These are phyloP conservation scores for Piper longum DNA, from an alignment of 164 flowering plant species.

Conservation along the genomic window DNA sequence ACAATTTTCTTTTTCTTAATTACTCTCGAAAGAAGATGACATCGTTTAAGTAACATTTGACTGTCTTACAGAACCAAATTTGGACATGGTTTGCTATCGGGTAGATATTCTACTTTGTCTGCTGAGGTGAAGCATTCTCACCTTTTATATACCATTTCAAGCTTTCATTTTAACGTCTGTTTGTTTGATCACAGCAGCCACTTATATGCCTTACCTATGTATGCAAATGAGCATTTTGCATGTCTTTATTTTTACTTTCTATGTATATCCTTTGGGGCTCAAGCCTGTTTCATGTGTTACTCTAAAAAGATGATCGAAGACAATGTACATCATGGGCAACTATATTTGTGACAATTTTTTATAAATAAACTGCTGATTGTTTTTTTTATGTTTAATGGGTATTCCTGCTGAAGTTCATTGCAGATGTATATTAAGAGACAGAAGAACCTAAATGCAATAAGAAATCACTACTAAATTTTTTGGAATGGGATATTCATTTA, in stretches of 20 bases:
- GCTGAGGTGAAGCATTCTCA: slow-evolving; percentile 28
- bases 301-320: slow-evolving; percentile 34
- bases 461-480: too few relatives aligned
- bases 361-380: slow-evolving; percentile 1
- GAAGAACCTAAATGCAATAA: not conserved
- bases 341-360: slow-evolving; percentile 36
- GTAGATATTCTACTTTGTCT: slow-evolving; percentile 68
- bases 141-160: not conserved
- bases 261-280: not conserved
- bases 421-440: not conserved
- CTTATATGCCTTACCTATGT: not conserved
- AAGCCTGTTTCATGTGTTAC: slow-evolving; percentile 4
- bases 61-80: slow-evolving; percentile 57
- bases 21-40: not conserved
- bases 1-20: not conserved
- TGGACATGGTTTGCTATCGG: slow-evolving; percentile 92
- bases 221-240: not conserved
- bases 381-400: not conserved
- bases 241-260: not conserved
- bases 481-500: not conserved
- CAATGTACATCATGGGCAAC: slow-evolving; percentile 21
- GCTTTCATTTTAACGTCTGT: not conserved
- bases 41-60: too few relatives aligned
- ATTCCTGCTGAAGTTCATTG: not conserved
- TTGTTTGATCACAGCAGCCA: not conserved